A percentile compares a stretch with the other conserved stretches of the same genome.
Evolutionary conservation across 352 stramenopile genomes (phyloP).

Genomic region (Globisporangium iwayamae): DNA sequence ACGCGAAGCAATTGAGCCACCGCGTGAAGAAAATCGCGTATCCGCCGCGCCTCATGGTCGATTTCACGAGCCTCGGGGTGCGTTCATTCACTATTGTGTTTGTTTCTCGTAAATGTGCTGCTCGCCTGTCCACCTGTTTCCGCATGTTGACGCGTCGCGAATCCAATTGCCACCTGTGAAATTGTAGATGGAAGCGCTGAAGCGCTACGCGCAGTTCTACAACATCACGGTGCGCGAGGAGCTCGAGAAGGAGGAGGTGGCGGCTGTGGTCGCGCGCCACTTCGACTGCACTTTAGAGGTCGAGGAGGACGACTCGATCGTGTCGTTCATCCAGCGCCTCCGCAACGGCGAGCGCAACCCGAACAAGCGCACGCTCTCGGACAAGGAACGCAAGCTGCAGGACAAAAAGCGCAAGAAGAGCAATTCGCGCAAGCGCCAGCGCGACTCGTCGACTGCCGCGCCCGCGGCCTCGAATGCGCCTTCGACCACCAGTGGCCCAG

Average conservation of each 20-base stretch:
- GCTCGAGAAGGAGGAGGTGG: slow-evolving; percentile 65
- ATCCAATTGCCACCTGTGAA: neutral
- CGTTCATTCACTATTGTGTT: slow-evolving; percentile 15
- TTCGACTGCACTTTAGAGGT: slow-evolving; percentile 79
- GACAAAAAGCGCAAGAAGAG: slow-evolving; percentile 78
- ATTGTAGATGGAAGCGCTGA: slow-evolving; percentile 61
- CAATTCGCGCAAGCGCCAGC: slow-evolving; percentile 26
- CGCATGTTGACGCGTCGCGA: neutral
- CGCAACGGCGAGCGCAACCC: slow-evolving; percentile 75
- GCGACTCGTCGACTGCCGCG: slow-evolving; percentile 37
- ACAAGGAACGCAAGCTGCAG: slow-evolving; percentile 59
- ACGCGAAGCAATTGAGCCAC: slow-evolving; percentile 27
- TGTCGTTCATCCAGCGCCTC: slow-evolving; percentile 80
- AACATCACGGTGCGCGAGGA: slow-evolving; percentile 60
- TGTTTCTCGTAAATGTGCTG: neutral
- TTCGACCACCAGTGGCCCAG: neutral
- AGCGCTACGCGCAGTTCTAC: slow-evolving; percentile 82
- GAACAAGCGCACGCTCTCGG: slow-evolving; percentile 43
- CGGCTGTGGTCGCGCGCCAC: slow-evolving; percentile 73
- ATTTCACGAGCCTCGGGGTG: slow-evolving; percentile 79
- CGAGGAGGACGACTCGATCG: slow-evolving; percentile 84
- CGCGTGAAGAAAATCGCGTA: slow-evolving; percentile 57
- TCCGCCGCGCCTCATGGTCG: slow-evolving; percentile 76
- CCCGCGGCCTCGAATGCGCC: slow-evolving; percentile 5
- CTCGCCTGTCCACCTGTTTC: neutral